Conservation (phyloP, 2,329 filamentous ascomycete species). For the Cryphonectria parasitica region DNA sequence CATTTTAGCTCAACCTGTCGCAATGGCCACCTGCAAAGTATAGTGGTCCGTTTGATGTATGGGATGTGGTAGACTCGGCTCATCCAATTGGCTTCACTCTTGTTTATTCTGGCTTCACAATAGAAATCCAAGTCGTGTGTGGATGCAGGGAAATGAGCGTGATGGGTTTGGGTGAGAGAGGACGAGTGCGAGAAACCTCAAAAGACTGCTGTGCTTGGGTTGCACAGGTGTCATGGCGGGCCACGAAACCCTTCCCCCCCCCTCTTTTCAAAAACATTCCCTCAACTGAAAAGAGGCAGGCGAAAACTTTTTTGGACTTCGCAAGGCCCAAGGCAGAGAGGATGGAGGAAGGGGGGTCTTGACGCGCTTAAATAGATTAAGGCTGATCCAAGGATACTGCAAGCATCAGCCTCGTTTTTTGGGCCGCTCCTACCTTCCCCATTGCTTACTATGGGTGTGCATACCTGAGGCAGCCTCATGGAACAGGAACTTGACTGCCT, state of each 20-base stretch:
- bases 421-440: not conserved
- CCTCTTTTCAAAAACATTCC: no score
- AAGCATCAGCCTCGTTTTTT: not conserved
- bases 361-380: not conserved
- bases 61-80: not conserved
- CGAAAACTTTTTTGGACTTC: not conserved
- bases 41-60: not conserved
- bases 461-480: not conserved
- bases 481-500: not conserved
- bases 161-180: not conserved
- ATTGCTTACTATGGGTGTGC: not conserved
- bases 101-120: not conserved
- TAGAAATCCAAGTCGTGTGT: not conserved
- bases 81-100: not conserved
- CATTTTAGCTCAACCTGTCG: not conserved
- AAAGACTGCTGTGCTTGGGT: not conserved
- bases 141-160: not conserved
- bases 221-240: not conserved
- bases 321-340: conserved; percentile 2
- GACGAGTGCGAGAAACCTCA: not conserved
- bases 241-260: not conserved
- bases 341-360: not conserved
- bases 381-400: not conserved
- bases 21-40: not conserved
- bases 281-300: not conserved